phyloP scores from a whole-genome alignment of 495 filamentous ascomycete genomes.

The Staphylotrichum longicolle region DNA sequence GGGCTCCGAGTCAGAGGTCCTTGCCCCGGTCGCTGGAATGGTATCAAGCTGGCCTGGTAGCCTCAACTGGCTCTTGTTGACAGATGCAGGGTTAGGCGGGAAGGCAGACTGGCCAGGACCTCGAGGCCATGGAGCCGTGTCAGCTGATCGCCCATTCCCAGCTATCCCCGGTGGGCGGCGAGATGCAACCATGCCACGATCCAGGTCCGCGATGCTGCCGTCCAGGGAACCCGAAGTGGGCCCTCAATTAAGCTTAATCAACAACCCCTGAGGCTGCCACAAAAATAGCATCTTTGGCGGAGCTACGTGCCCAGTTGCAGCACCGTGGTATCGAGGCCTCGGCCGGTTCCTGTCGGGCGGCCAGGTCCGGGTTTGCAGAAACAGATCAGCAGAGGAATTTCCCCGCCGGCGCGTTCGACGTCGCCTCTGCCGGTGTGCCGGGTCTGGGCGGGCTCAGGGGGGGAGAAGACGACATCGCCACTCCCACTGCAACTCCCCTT shows the following conservation, averaged over 20 bases:
- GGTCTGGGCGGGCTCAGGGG: constrained; percentile 16
- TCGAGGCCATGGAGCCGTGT: constrained; percentile 10
- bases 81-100: background rate
- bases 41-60: background rate
- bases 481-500: background rate
- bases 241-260: constrained; percentile 46
- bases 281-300: constrained; percentile 40
- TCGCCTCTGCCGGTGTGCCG: constrained; percentile 16
- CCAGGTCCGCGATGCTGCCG: constrained; percentile 24
- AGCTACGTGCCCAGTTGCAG: constrained; percentile 1
- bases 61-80: background rate
- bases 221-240: constrained; percentile 20
- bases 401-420: constrained; percentile 1
- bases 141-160: constrained; percentile 26
- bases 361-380: constrained; percentile 10
- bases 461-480: background rate
- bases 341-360: constrained; percentile 7
- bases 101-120: constrained; percentile 1
- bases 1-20: background rate
- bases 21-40: background rate
- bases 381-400: constrained; percentile 15
- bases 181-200: constrained; percentile 21
- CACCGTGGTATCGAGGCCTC: constrained; percentile 1
- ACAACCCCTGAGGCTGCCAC: constrained; percentile 29
- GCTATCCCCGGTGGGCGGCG: constrained; percentile 18